A percentile compares a stretch with the other conserved stretches of the same genome.
These are phyloP conservation scores for Coniochaeta sp. DNA, from an alignment of 2,329 filamentous ascomycete species.

Conservation along the genomic window DNA sequence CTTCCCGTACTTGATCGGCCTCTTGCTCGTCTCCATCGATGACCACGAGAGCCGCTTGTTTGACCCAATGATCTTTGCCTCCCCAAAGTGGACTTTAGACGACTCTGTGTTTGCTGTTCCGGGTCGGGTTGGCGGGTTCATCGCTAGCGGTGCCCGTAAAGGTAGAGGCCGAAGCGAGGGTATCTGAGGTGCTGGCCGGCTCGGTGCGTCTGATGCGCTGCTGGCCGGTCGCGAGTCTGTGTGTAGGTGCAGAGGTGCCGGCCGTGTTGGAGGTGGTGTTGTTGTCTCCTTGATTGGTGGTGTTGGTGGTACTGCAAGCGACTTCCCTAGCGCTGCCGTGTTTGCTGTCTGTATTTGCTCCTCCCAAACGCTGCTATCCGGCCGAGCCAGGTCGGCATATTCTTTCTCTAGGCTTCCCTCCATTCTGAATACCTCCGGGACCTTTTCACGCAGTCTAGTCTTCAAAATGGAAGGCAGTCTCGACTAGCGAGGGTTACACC, in stretches of 20 bases:
- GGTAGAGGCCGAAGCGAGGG: slow-evolving; percentile 10
- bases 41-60: slow-evolving; percentile 26
- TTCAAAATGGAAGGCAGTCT: not conserved
- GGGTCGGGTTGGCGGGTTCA: slow-evolving; percentile 16
- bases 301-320: slow-evolving; percentile 11
- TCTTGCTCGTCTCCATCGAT: slow-evolving; percentile 21
- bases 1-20: slow-evolving; percentile 37
- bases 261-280: slow-evolving; percentile 4
- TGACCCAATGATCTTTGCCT: slow-evolving; percentile 22
- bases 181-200: not conserved
- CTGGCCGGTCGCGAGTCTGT: slow-evolving; percentile 4
- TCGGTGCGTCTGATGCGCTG: not conserved
- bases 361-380: slow-evolving; percentile 3
- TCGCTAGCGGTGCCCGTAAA: slow-evolving; percentile 11
- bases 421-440: not conserved
- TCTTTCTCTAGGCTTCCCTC: not conserved
- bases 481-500: not conserved
- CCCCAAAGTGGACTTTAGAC: not conserved
- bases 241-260: slow-evolving; percentile 6
- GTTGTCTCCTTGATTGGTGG: slow-evolving; percentile 13
- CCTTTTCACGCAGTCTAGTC: not conserved
- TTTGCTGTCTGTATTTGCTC: not conserved
- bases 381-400: slow-evolving; percentile 2
- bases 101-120: slow-evolving; percentile 11
- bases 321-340: not conserved